A percentile compares a stretch with the other conserved stretches of the same genome.
Conservation (phyloP, 2,329 filamentous ascomycete species). For the Microsporum canis region DNA sequence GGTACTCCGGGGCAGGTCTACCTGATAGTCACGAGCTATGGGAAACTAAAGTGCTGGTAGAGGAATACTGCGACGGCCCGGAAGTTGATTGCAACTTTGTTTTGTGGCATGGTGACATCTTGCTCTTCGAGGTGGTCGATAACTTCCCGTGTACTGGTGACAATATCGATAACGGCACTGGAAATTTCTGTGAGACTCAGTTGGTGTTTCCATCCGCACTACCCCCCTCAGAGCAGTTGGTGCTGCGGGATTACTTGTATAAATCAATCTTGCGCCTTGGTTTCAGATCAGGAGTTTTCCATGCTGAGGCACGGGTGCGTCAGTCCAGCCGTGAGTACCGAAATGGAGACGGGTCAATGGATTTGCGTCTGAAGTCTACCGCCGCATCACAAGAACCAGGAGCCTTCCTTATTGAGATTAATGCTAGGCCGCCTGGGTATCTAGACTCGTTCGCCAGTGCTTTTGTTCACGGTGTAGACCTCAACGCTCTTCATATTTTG, state of each 20-base stretch:
- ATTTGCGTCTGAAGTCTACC: neutral
- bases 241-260: neutral
- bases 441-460: slow-evolving; percentile 5
- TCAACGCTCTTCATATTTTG: slow-evolving; percentile 4
- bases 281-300: slow-evolving; percentile 5
- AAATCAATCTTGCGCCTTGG: neutral
- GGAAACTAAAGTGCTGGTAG: slow-evolving; percentile 24
- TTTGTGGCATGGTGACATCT: slow-evolving; percentile 28
- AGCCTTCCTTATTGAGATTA: slow-evolving; percentile 20
- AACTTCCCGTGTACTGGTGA: slow-evolving; percentile 27
- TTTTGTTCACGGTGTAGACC: slow-evolving; percentile 19
- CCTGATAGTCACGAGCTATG: neutral
- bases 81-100: slow-evolving; percentile 36
- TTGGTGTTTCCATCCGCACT: neutral
- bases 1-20: neutral
- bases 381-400: neutral
- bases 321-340: neutral
- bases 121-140: slow-evolving; percentile 33
- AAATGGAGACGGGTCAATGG: neutral
- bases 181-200: neutral
- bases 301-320: slow-evolving; percentile 1
- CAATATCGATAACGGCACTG: no score
- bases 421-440: slow-evolving; percentile 18
- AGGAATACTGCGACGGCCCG: slow-evolving; percentile 33
- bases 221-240: neutral